Percentiles rank a stretch among this genome's conserved stretches.
Evolutionary conservation across 352 stramenopile species (phyloP).

Genomic region (Pythium utonaiense): DNA sequence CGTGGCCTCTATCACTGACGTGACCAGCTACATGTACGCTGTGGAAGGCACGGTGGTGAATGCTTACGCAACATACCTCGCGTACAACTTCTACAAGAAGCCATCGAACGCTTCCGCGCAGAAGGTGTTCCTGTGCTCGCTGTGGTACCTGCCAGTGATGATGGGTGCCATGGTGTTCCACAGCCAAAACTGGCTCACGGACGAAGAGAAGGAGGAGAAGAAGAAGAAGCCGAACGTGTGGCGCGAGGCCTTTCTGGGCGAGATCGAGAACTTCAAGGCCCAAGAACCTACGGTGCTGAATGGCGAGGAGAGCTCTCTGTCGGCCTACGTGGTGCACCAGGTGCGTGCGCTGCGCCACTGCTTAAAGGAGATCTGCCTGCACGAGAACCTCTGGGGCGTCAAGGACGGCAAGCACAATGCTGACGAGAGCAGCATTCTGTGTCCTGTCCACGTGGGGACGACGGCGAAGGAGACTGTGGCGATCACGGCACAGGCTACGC

Average conservation of each 20-base stretch:
- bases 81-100: conserved; percentile 94
- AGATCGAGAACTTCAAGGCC: conserved; percentile 63
- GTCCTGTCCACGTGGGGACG: conserved; percentile 69
- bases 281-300: conserved; percentile 28
- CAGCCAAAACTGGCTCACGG: conserved; percentile 87
- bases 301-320: conserved; percentile 51
- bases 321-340: conserved; percentile 54
- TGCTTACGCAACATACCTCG: conserved; percentile 93
- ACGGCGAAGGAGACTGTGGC: conserved; percentile 64
- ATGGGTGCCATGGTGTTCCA: conserved; percentile 98
- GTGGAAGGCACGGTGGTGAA: conserved; percentile 96
- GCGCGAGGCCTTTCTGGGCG: conserved; percentile 70
- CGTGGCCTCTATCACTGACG: conserved; percentile 84
- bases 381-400: conserved; percentile 80
- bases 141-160: conserved; percentile 98
- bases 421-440: conserved; percentile 73
- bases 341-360: conserved; percentile 62
- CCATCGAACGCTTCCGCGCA: conserved; percentile 93
- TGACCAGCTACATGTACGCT: conserved; percentile 99
- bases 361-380: conserved; percentile 78
- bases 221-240: conserved; percentile 47
- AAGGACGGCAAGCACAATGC: conserved; percentile 70
- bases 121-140: conserved; percentile 95
- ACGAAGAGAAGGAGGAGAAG: conserved; percentile 62
- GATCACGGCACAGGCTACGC: conserved; percentile 49